A percentile compares a stretch with the other conserved stretches of the same genome.
These are phyloP conservation scores for Zygoascus hellenicus DNA, from an alignment of 1,139 yeast species.

Conservation along the genomic window DNA sequence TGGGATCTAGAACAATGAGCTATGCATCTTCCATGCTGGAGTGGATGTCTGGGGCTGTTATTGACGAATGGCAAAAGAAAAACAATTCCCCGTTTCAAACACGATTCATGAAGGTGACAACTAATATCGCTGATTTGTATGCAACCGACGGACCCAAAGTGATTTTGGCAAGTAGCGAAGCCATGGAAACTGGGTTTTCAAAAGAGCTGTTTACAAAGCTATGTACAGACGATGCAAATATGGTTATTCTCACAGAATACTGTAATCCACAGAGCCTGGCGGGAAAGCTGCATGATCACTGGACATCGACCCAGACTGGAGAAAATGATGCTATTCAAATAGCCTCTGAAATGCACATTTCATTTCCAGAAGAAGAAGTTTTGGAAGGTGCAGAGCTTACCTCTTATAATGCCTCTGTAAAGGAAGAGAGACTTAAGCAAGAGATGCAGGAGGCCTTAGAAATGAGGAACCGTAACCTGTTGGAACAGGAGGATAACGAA, in stretches of 20 bases:
- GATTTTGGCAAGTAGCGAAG: slow-evolving; percentile 73
- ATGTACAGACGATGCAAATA: slow-evolving; percentile 59
- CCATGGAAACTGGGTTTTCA: slow-evolving; percentile 61
- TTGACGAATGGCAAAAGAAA: slow-evolving; percentile 74
- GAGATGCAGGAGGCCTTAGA: slow-evolving; percentile 51
- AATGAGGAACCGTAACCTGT: slow-evolving; percentile 48
- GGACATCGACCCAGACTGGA: slow-evolving; percentile 39
- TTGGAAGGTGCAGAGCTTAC: slow-evolving; percentile 35
- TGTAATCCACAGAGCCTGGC: slow-evolving; percentile 40
- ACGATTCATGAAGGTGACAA: slow-evolving; percentile 49
- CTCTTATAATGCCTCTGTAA: slow-evolving; percentile 27
- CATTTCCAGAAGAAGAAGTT: slow-evolving; percentile 24
- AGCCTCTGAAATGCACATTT: slow-evolving; percentile 23
- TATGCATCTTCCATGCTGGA: slow-evolving; percentile 88
- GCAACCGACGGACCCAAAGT: slow-evolving; percentile 66
- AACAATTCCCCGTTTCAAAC: slow-evolving; percentile 61
- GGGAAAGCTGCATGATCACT: slow-evolving; percentile 46
- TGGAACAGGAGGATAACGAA: slow-evolving; percentile 42
- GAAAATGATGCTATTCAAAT: slow-evolving; percentile 16
- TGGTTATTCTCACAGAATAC: slow-evolving; percentile 70
- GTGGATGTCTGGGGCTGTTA: slow-evolving; percentile 84
- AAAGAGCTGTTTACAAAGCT: slow-evolving; percentile 51
- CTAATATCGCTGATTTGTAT: slow-evolving; percentile 53
- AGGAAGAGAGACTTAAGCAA: slow-evolving; percentile 40
- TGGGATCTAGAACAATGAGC: slow-evolving; percentile 71